Evolutionary conservation across 2,329 filamentous ascomycete species (phyloP).

Genomic region (Colletotrichum acutatum): DNA sequence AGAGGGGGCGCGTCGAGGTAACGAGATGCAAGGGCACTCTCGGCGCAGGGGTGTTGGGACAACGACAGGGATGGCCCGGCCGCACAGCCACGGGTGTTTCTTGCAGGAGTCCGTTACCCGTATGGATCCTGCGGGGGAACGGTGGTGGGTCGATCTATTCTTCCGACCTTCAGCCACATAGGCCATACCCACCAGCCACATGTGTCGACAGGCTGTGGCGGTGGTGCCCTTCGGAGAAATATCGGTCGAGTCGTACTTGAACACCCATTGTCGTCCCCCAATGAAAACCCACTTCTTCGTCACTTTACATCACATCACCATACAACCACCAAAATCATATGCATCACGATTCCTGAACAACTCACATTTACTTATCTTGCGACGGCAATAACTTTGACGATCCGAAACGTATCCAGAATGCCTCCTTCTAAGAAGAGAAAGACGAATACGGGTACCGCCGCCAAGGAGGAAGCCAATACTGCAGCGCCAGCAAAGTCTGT

Average conservation of each 20-base stretch:
- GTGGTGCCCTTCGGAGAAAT: slow-evolving; percentile 13
- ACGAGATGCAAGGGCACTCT: slow-evolving; percentile 9
- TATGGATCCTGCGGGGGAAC: slow-evolving; percentile 28
- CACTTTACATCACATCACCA: not conserved
- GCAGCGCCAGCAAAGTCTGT: slow-evolving; percentile 17
- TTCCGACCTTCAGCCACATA: slow-evolving; percentile 10
- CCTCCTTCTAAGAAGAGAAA: slow-evolving; percentile 59
- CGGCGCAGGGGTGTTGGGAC: slow-evolving; percentile 19
- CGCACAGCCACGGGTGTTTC: slow-evolving; percentile 33
- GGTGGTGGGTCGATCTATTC: slow-evolving; percentile 25
- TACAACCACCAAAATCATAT: not conserved
- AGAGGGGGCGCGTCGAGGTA: slow-evolving; percentile 9
- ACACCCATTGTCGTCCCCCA: not conserved
- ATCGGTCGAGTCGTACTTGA: not conserved
- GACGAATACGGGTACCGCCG: slow-evolving; percentile 43
- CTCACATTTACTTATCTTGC: not conserved
- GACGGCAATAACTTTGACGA: not conserved
- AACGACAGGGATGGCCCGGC: slow-evolving; percentile 25
- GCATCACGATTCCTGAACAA: not conserved
- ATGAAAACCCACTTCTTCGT: slow-evolving; percentile 5
- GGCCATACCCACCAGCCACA: not conserved
- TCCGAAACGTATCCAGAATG: slow-evolving; percentile 42
- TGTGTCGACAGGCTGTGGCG: not conserved
- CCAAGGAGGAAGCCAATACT: slow-evolving; percentile 34
- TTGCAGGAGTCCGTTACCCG: slow-evolving; percentile 27